Conservation (phyloP, 116 monocot species). For the Cymodocea nodosa region DNA sequence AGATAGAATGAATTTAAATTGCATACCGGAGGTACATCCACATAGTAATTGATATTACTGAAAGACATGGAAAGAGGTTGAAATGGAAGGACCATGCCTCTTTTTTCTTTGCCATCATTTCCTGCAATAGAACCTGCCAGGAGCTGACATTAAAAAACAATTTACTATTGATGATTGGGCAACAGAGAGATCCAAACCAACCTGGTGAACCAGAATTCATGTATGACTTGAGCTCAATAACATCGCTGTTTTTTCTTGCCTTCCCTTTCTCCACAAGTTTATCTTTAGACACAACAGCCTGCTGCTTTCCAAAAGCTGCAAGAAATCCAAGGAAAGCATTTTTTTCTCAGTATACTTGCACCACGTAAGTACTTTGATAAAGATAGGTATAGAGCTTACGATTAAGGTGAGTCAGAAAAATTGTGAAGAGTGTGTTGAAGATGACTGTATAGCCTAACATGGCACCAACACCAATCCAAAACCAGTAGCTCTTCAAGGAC, state of each 20-base stretch:
- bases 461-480: constrained; percentile 88
- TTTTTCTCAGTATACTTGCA: background rate
- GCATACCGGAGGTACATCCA: constrained; percentile 86
- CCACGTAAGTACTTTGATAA: no score
- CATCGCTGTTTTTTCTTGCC: constrained; percentile 29
- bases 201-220: constrained; percentile 36
- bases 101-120: constrained; percentile 42
- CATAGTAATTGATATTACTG: constrained; percentile 90
- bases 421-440: constrained; percentile 75
- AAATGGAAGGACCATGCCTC: constrained; percentile 99
- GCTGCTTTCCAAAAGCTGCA: constrained; percentile 68
- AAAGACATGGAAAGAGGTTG: constrained; percentile 95
- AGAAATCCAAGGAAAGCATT: constrained; percentile 1
- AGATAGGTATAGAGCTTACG: constrained; percentile 40
- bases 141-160: background rate
- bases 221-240: constrained; percentile 57
- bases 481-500: constrained; percentile 72
- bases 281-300: constrained; percentile 74
- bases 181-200: background rate
- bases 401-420: constrained; percentile 72
- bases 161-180: background rate
- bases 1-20: background rate
- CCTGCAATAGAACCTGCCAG: constrained; percentile 17
- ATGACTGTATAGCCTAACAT: constrained; percentile 79
- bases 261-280: constrained; percentile 42